phyloP scores from a whole-genome alignment of 345 rosid genomes.

The Rhizophora mangle region DNA sequence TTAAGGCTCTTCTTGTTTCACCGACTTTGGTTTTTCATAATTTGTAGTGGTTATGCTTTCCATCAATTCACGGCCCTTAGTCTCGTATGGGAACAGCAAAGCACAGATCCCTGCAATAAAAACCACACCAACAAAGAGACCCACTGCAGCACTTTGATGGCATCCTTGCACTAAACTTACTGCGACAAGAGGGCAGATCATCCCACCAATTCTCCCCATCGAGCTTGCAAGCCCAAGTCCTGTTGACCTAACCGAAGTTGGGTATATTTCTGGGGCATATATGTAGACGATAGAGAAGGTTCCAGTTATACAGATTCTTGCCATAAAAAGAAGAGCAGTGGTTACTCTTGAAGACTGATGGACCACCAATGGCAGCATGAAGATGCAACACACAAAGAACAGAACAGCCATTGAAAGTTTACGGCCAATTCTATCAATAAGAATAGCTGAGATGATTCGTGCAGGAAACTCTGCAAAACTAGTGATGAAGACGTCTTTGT shows the following conservation, averaged over 20 bases:
- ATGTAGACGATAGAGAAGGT: constrained; percentile 62
- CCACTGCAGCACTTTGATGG: constrained; percentile 60
- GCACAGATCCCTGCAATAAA: constrained; percentile 64
- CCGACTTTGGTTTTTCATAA: neutral
- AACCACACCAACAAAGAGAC: constrained; percentile 57
- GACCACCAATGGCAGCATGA: constrained; percentile 61
- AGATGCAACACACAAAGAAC: constrained; percentile 58
- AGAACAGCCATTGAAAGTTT: constrained; percentile 64
- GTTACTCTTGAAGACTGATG: constrained; percentile 54
- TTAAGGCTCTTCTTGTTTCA: neutral
- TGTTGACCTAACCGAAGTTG: constrained; percentile 68
- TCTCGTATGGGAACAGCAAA: constrained; percentile 58
- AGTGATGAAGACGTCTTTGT: constrained; percentile 66
- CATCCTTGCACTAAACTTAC: constrained; percentile 80
- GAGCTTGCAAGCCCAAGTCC: constrained; percentile 78
- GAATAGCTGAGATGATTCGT: constrained; percentile 56
- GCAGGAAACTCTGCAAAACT: constrained; percentile 88
- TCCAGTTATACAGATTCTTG: constrained; percentile 72
- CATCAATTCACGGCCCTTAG: constrained; percentile 46
- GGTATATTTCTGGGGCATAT: constrained; percentile 84
- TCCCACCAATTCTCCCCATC: constrained; percentile 93
- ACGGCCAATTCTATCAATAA: constrained; percentile 68
- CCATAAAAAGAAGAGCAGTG: constrained; percentile 58
- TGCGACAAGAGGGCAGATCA: constrained; percentile 84
- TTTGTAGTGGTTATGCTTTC: constrained; percentile 42